Evolutionary conservation across 352 stramenopile genomes (phyloP).

Genomic region (Blastocystis sp.): DNA sequence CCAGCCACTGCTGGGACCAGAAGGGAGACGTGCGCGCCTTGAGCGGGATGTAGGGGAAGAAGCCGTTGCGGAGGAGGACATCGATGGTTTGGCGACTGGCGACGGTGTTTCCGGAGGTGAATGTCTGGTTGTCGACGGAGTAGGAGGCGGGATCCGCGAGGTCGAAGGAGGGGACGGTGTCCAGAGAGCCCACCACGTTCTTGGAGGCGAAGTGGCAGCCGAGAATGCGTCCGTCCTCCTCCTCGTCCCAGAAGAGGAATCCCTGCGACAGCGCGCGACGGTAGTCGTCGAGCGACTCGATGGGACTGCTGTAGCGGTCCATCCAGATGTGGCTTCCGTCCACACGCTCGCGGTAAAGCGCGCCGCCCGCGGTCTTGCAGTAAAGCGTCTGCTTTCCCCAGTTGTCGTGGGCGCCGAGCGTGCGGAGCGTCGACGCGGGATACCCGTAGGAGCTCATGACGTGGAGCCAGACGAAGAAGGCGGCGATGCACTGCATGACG

Average conservation of each 20-base stretch:
- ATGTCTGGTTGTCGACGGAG: slow-evolving; percentile 10
- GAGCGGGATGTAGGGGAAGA: slow-evolving; percentile 76
- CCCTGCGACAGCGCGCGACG: slow-evolving; percentile 65
- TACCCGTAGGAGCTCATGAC: slow-evolving; percentile 78
- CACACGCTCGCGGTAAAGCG: slow-evolving; percentile 62
- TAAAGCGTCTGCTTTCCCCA: slow-evolving; percentile 74
- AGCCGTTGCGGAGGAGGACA: slow-evolving; percentile 62
- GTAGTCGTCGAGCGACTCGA: neutral
- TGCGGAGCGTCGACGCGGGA: slow-evolving; percentile 69
- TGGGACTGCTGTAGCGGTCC: slow-evolving; percentile 52
- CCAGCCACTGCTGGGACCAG: slow-evolving; percentile 74
- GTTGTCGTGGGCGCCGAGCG: slow-evolving; percentile 69
- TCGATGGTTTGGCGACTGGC: slow-evolving; percentile 54
- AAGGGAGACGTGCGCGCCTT: slow-evolving; percentile 71
- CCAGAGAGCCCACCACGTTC: slow-evolving; percentile 65
- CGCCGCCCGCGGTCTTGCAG: slow-evolving; percentile 67
- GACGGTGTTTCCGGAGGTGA: slow-evolving; percentile 59
- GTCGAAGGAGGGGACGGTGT: slow-evolving; percentile 62
- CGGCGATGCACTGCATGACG: slow-evolving; percentile 71
- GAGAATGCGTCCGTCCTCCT: slow-evolving; percentile 65
- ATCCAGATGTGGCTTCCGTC: neutral
- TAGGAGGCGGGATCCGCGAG: slow-evolving; percentile 60
- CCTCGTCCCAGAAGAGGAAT: slow-evolving; percentile 71
- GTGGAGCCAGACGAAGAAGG: slow-evolving; percentile 75
- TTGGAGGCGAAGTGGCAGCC: slow-evolving; percentile 72